A percentile compares a stretch with the other conserved stretches of the same genome.
phyloP scores from a whole-genome alignment of 2,329 filamentous ascomycete genomes.

The Metarhizium guizhouense region DNA sequence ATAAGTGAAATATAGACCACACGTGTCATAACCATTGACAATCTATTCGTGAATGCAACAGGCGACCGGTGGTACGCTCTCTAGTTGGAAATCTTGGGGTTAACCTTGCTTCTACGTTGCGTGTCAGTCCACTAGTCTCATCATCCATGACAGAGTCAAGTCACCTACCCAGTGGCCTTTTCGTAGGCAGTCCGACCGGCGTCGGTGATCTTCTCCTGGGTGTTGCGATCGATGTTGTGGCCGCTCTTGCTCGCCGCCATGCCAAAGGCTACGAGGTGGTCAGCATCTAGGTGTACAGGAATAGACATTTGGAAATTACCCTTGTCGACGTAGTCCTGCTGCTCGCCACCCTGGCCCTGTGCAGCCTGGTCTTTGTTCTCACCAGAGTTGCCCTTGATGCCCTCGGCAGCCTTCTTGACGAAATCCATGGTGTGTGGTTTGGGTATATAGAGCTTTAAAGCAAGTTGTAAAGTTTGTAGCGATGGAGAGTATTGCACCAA shows the following conservation, averaged over 20 bases:
- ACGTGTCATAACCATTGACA: too few species aligned
- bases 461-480: neutral
- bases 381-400: conserved; percentile 9
- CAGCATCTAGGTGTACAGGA: neutral
- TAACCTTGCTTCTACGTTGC: conserved; percentile 15
- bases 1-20: too few species aligned
- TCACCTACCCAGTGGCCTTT: conserved; percentile 27
- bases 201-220: conserved; percentile 31
- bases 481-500: neutral
- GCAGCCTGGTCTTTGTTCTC: conserved; percentile 11
- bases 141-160: neutral
- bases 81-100: conserved; percentile 28
- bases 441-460: neutral
- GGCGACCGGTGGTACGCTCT: neutral
- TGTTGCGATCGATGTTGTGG: conserved; percentile 22
- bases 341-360: conserved; percentile 4
- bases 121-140: neutral
- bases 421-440: conserved; percentile 26
- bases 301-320: conserved; percentile 13
- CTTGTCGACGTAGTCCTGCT: conserved; percentile 30
- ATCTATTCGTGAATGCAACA: too few species aligned
- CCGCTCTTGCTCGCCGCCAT: conserved; percentile 24
- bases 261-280: conserved; percentile 16
- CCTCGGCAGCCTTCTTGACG: conserved; percentile 25
- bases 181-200: conserved; percentile 24